Evolutionary conservation across 257 asterid species (phyloP).

Genomic region (Solanum dulcamara): DNA sequence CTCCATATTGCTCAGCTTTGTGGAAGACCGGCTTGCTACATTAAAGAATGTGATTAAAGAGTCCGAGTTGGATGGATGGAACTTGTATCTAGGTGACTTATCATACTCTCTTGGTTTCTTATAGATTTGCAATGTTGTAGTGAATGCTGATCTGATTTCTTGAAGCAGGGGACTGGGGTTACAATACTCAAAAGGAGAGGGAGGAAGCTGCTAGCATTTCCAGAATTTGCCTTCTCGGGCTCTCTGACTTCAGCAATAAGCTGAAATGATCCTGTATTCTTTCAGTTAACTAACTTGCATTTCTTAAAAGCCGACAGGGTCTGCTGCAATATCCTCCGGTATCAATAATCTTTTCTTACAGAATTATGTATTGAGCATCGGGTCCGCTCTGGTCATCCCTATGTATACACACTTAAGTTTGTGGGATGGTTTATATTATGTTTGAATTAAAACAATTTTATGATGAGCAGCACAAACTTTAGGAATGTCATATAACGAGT

Average conservation of each 20-base stretch:
- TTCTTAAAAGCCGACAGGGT: background rate
- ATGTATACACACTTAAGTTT: background rate
- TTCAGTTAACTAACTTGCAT: background rate
- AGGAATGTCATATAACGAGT: background rate
- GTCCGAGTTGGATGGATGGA: constrained; percentile 70
- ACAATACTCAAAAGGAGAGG: constrained; percentile 73
- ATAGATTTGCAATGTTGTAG: background rate
- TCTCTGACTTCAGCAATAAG: constrained; percentile 76
- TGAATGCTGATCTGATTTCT: constrained; percentile 6
- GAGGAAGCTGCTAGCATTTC: constrained; percentile 67
- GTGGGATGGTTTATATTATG: background rate
- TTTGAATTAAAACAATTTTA: background rate
- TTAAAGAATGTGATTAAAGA: constrained; percentile 84
- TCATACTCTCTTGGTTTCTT: background rate
- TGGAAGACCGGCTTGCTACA: constrained; percentile 84
- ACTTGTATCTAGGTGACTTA: constrained; percentile 67
- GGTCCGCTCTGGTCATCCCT: background rate
- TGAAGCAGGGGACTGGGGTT: constrained; percentile 90
- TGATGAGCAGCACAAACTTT: background rate
- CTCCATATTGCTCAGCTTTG: constrained; percentile 48
- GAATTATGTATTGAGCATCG: background rate
- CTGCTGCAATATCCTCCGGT: background rate
- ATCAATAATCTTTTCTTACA: background rate
- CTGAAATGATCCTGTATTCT: constrained; percentile 42
- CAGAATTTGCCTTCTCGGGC: constrained; percentile 55